Base-by-base conservation (phyloP, 208 protist genomes). In the Crithidia bombi region DNA sequence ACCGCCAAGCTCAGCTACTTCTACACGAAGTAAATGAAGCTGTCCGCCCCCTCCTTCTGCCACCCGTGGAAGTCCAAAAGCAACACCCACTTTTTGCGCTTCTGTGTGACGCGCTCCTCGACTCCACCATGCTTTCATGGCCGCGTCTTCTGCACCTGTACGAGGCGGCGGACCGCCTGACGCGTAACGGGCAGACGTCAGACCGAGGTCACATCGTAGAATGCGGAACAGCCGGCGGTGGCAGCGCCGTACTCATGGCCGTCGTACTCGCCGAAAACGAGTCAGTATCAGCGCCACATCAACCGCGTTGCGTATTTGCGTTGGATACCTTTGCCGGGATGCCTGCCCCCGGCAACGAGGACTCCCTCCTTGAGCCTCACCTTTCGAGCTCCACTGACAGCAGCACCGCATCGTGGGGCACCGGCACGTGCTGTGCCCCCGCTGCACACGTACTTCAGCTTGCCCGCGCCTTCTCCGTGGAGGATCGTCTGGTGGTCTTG, bases 91-190 rank as follows among this genome's bases (percentile, higher is more conserved):
- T 91, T 12, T 95, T 95, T 66, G 68, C 69, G n/a, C 51, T 89
- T 12, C 68, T 93, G n/a, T 89, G 78, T 57, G 87, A 93, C 44
- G 78, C 78, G 3, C 74, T 93, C 4, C 50, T 92, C 28, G 86
- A 95, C 49, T 78, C 87, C 64, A 92, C 87, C 12, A 95, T 93
- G 87, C 79, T 93, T 23, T 78, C 81, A 26, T 95, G 90, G 90
- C 80, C 78, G 35, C 81, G 90, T 5, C 77, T 95, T 3, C 73
- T 89, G 35, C 58, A 71, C 35, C 77, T 95, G 11, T 93, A 83
- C 71, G 38, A 55, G 11, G 67, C 65, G 9, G 50, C 74, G 17
- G 69, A 75, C 17, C 49, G 57, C 5, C 46, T 86, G 26, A 63
- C 70, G n/a, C 57, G 65, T 36, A 21, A 25, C 28, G 43, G 33